A percentile compares a stretch with the other conserved stretches of the same genome.
These are phyloP conservation scores for Gamarada debralockiae DNA, from an alignment of 495 filamentous ascomycete species.

Conservation along the genomic window DNA sequence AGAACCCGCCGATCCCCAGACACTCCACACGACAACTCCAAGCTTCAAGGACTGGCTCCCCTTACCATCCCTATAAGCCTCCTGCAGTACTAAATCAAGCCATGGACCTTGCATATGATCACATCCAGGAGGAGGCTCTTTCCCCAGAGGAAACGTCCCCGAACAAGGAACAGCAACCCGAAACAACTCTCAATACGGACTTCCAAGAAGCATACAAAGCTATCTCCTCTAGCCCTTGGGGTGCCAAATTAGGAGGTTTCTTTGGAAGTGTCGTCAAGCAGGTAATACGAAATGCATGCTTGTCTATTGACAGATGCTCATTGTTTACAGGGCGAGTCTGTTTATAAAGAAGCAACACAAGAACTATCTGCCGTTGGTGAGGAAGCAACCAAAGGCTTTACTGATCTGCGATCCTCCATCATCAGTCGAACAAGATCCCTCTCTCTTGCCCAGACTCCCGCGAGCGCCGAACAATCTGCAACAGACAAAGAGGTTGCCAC, in stretches of 20 bases:
- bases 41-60: too few species aligned
- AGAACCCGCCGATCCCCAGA: too few species aligned
- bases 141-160: constrained; percentile 50
- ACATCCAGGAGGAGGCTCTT: constrained; percentile 83
- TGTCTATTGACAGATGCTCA: background rate
- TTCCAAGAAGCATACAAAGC: constrained; percentile 94
- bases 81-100: too few species aligned
- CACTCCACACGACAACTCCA: too few species aligned
- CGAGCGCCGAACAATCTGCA: constrained; percentile 17
- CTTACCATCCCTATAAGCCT: background rate
- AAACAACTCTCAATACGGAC: constrained; percentile 72
- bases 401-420: constrained; percentile 62
- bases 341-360: constrained; percentile 79
- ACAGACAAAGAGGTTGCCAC: constrained; percentile 31
- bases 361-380: constrained; percentile 74
- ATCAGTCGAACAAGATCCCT: constrained; percentile 69
- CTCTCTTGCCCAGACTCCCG: constrained; percentile 47
- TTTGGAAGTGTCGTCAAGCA: constrained; percentile 87
- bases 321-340: constrained; percentile 63
- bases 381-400: constrained; percentile 81
- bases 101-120: constrained; percentile 98
- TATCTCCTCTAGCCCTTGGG: constrained; percentile 88
- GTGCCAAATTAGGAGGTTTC: constrained; percentile 79
- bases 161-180: constrained; percentile 36
- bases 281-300: constrained; percentile 34